A percentile compares a stretch with the other conserved stretches of the same genome.
phyloP scores from a whole-genome alignment of 805 yeast genomes.

The Priceomyces carsonii region DNA sequence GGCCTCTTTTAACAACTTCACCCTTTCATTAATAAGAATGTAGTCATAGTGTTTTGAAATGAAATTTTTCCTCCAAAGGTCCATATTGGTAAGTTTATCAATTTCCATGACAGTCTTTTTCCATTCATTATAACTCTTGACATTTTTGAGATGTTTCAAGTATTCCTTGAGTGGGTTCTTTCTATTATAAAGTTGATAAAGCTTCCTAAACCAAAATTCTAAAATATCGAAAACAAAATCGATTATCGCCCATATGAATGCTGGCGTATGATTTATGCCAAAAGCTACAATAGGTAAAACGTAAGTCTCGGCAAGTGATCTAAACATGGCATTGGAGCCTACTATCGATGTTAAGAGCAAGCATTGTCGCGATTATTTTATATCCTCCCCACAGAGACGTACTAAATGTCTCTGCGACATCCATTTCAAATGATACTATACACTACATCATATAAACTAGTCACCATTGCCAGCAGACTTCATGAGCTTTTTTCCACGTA shows the following conservation, averaged over 20 bases:
- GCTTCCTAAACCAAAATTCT: slow-evolving; percentile 46
- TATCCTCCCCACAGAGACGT: too few species aligned
- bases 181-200: slow-evolving; percentile 33
- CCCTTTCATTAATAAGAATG: slow-evolving; percentile 72
- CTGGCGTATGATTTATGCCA: slow-evolving; percentile 33
- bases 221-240: slow-evolving; percentile 46
- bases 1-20: slow-evolving; percentile 62
- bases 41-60: slow-evolving; percentile 82
- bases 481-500: slow-evolving; percentile 55
- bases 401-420: too few species aligned
- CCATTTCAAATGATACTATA: too few species aligned
- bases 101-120: slow-evolving; percentile 51
- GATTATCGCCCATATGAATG: slow-evolving; percentile 40
- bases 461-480: slow-evolving; percentile 19
- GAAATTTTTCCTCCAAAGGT: slow-evolving; percentile 77
- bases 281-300: slow-evolving; percentile 19
- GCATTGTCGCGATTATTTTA: too few species aligned
- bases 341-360: too few species aligned
- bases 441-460: too few species aligned
- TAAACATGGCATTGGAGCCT: too few species aligned
- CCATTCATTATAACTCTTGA: slow-evolving; percentile 72
- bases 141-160: slow-evolving; percentile 49
- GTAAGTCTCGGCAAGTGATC: slow-evolving; percentile 3
- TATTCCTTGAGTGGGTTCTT: slow-evolving; percentile 50
- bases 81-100: slow-evolving; percentile 46